Percentiles rank a stretch among this genome's conserved stretches.
Evolutionary conservation across 225 moss, liverwort and hornwort species (phyloP).

Genomic region (Thuidium tamariscinum): DNA sequence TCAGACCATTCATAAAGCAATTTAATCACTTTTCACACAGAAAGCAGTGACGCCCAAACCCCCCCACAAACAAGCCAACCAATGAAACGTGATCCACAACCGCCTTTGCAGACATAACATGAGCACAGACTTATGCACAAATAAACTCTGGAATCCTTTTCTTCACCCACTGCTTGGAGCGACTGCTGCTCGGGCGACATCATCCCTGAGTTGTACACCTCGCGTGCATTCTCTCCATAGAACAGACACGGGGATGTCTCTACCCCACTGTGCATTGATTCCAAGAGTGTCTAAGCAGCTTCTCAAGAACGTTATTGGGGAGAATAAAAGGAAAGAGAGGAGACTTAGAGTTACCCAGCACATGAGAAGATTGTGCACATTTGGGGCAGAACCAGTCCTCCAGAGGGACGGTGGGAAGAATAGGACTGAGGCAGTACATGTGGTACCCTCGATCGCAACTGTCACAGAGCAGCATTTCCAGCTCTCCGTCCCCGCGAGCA

Average conservation of each 20-base stretch:
- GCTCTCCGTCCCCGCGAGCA: slow-evolving; percentile 53
- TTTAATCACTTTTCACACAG: neutral
- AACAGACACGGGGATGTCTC: neutral
- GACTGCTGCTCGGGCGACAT: neutral
- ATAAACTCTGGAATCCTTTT: neutral
- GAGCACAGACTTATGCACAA: neutral
- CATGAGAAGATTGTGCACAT: slow-evolving; percentile 35
- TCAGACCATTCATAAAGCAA: neutral
- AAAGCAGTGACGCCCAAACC: no score
- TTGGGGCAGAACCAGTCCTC: slow-evolving; percentile 79
- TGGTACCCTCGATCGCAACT: slow-evolving; percentile 78
- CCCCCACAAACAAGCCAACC: neutral
- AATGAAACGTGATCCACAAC: neutral
- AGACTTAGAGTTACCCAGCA: slow-evolving; percentile 33
- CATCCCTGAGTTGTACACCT: neutral
- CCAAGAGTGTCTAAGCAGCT: neutral
- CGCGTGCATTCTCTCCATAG: neutral
- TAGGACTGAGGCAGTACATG: slow-evolving; percentile 73
- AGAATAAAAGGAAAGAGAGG: no score
- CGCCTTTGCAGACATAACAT: neutral
- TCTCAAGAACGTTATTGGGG: neutral
- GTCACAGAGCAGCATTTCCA: slow-evolving; percentile 86
- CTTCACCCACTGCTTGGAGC: neutral
- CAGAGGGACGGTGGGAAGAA: slow-evolving; percentile 47
- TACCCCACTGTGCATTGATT: neutral